Evolutionary conservation across 495 filamentous ascomycete genomes (phyloP).

Genomic region (Achaetomiella virescens): DNA sequence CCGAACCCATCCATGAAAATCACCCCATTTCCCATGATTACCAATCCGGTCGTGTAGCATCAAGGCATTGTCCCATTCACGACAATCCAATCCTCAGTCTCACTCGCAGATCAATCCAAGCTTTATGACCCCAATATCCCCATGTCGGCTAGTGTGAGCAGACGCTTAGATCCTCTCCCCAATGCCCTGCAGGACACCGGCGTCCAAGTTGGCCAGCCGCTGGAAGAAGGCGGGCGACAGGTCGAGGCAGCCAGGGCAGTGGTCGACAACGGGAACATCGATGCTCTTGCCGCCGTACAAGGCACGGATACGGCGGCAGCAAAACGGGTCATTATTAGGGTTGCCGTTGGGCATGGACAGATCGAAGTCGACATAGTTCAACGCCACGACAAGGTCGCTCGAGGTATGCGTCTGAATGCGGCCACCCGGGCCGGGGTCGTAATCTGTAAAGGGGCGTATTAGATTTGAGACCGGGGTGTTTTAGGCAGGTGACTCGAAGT

Average conservation of each 20-base stretch:
- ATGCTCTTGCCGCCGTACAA: constrained; percentile 24
- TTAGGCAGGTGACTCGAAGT: too few species aligned
- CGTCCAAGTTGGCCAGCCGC: constrained; percentile 15
- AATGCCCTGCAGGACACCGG: constrained; percentile 29
- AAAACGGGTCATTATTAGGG: constrained; percentile 31
- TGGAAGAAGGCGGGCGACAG: constrained; percentile 17
- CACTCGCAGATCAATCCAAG: neutral
- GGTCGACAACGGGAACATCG: constrained; percentile 29
- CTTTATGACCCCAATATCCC: neutral
- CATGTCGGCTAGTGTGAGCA: too few species aligned
- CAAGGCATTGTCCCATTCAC: too few species aligned
- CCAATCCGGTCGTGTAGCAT: too few species aligned
- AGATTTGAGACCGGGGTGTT: too few species aligned
- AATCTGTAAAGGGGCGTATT: constrained; percentile 43
- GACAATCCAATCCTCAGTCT: neutral
- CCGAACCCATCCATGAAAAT: too few species aligned
- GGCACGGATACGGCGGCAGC: constrained; percentile 22
- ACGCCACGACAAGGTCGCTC: constrained; percentile 40
- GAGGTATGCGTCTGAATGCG: constrained; percentile 27
- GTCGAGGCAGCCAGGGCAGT: constrained; percentile 18
- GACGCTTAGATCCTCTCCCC: constrained; percentile 28
- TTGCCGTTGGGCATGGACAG: constrained; percentile 24
- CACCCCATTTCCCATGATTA: too few species aligned
- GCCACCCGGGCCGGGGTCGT: constrained; percentile 48
- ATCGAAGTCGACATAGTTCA: constrained; percentile 32